A percentile compares a stretch with the other conserved stretches of the same genome.
phyloP scores from a whole-genome alignment of 257 asterid genomes.

The Solanum arcanum region DNA sequence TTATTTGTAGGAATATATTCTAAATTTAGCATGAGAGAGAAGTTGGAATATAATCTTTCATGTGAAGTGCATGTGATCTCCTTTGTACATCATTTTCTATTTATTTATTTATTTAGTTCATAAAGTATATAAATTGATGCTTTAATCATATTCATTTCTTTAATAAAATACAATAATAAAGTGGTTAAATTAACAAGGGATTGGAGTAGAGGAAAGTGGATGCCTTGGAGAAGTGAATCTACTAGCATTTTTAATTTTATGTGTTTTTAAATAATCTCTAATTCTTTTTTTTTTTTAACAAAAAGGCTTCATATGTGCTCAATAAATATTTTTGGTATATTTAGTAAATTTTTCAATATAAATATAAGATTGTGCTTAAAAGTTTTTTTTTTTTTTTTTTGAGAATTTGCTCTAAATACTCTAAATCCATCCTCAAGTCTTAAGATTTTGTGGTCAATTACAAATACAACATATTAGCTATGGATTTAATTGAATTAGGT shows the following conservation, averaged over 20 bases:
- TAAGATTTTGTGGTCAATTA: neutral
- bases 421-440: neutral
- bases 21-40: neutral
- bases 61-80: neutral
- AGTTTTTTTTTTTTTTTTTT: too few relatives aligned
- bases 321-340: neutral
- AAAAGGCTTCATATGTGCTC: neutral
- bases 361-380: too few relatives aligned
- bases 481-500: neutral
- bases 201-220: neutral
- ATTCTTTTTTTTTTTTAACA: too few relatives aligned
- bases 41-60: neutral
- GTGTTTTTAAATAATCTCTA: neutral
- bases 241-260: too few relatives aligned
- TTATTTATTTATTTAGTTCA: neutral
- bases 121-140: neutral
- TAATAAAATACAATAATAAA: neutral
- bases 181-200: neutral
- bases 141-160: neutral
- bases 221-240: neutral
- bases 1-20: neutral
- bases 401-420: too few relatives aligned
- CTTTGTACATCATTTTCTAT: neutral
- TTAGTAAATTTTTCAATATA: neutral
- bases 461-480: neutral